Base-by-base conservation (phyloP, 495 filamentous ascomycete genomes). In the Jackrogersella multiformis region DNA sequence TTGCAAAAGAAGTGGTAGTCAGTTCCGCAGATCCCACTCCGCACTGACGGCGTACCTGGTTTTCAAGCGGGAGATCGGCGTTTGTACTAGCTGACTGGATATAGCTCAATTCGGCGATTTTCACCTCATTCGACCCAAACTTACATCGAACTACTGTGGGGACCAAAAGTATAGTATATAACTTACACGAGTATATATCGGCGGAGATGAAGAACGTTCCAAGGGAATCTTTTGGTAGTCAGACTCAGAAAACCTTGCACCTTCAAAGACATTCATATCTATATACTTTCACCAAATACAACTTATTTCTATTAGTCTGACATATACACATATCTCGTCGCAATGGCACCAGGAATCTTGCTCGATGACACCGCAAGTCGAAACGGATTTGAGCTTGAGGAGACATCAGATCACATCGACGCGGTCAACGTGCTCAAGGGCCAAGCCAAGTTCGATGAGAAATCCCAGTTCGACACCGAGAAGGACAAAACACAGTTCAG, bases 401-500 rank as follows among this genome's bases (percentile, higher is more conserved):
- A 85, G 26, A 85, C 88, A 30, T 94, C 92, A 2, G 92, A 95
- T 77, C 82, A 85, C 73, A 88, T 96, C 71, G 91, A 96, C 79
- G 80, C 83, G 1, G 87, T 95, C 80, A 96, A 96, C 80, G 80
- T 92, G 35, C 80, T 94, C 65, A 92, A 91, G 68, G 85, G 53
- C 23, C 58, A 81, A 13, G 45, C 73, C 41, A 68, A 78, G 66
- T 87, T 88, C 56, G 87, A 88, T 73, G 83, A 87, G 0, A 70
- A 82, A 18, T 88, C 91, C 26, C 76, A 85, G 35, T 93, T 94
- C 76, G 90, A 94, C 76, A 75, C 86, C 56, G 78, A 84, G 28
- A 96, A 94, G 69, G 90, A 95, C 83, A 94, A 94, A 77, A 84
- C 88, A 9, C 78, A 88, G 63, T 96, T 96, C 80, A 85, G 90